These are phyloP conservation scores for Populus trichocarpa DNA, from an alignment of 441 rosid species.

Conservation along the genomic window DNA sequence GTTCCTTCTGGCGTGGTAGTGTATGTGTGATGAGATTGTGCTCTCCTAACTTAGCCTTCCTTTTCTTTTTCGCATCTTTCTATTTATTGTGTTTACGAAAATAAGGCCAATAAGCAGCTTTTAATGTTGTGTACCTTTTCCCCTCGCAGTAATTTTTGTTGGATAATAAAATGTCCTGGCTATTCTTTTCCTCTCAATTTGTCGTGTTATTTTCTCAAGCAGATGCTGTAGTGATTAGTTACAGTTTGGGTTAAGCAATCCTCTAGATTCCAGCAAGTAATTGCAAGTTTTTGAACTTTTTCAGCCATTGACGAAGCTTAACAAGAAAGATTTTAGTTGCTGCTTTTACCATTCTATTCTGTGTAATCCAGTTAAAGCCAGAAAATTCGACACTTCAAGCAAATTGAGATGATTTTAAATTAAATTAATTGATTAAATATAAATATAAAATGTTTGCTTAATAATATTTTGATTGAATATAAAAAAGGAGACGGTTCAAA, in stretches of 20 bases:
- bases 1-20: background rate
- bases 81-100: background rate
- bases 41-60: background rate
- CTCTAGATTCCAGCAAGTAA: background rate
- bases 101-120: background rate
- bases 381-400: too few relatives aligned
- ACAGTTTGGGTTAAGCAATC: background rate
- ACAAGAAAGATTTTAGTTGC: background rate
- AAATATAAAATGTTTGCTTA: too few relatives aligned
- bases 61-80: background rate
- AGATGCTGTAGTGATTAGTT: too few relatives aligned
- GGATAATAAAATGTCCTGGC: background rate
- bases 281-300: background rate
- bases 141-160: background rate
- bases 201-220: too few relatives aligned
- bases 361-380: too few relatives aligned
- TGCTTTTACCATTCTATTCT: too few relatives aligned
- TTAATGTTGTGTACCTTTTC: background rate
- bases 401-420: too few relatives aligned
- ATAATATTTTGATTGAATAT: too few relatives aligned
- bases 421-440: too few relatives aligned
- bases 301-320: background rate
- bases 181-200: background rate
- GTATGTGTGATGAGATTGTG: background rate
- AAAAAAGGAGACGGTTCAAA: too few relatives aligned